Evolutionary conservation across 352 stramenopile genomes (phyloP).

Genomic region (Lagenidium sp.): DNA sequence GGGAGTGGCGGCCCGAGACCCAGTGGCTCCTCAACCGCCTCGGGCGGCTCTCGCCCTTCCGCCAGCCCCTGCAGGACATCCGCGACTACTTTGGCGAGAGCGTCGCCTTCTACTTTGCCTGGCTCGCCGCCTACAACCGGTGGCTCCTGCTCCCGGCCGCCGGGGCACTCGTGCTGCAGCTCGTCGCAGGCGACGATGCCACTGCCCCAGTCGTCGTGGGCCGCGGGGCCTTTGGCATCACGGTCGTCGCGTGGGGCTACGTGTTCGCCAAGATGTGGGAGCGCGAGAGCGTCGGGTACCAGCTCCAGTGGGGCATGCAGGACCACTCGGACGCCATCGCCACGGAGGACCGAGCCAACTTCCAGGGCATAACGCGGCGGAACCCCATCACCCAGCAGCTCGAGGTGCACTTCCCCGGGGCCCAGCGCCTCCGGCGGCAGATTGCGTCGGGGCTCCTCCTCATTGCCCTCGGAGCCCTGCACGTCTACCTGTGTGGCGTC

Average conservation of each 20-base stretch:
- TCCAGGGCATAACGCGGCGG: slow-evolving; percentile 12
- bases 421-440: slow-evolving; percentile 7
- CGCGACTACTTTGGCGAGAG: slow-evolving; percentile 84
- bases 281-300: slow-evolving; percentile 41
- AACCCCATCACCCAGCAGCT: slow-evolving; percentile 21
- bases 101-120: slow-evolving; percentile 89
- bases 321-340: slow-evolving; percentile 5
- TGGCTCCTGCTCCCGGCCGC: slow-evolving; percentile 47
- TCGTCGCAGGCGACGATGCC: neutral
- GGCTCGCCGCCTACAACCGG: slow-evolving; percentile 71
- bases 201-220: neutral
- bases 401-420: slow-evolving; percentile 12
- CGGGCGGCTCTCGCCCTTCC: slow-evolving; percentile 31
- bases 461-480: neutral
- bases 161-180: slow-evolving; percentile 19
- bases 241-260: slow-evolving; percentile 31
- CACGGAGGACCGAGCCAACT: slow-evolving; percentile 19
- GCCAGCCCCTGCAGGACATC: slow-evolving; percentile 67
- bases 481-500: slow-evolving; percentile 5
- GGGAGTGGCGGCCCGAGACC: slow-evolving; percentile 24
- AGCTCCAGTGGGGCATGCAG: slow-evolving; percentile 47
- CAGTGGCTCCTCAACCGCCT: slow-evolving; percentile 34
- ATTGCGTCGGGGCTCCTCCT: slow-evolving; percentile 6
- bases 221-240: slow-evolving; percentile 15
- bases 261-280: slow-evolving; percentile 53